Percentiles rank a stretch among this genome's conserved stretches.
Conservation (phyloP, 495 filamentous ascomycete species). For the Mycothermus thermophilus region DNA sequence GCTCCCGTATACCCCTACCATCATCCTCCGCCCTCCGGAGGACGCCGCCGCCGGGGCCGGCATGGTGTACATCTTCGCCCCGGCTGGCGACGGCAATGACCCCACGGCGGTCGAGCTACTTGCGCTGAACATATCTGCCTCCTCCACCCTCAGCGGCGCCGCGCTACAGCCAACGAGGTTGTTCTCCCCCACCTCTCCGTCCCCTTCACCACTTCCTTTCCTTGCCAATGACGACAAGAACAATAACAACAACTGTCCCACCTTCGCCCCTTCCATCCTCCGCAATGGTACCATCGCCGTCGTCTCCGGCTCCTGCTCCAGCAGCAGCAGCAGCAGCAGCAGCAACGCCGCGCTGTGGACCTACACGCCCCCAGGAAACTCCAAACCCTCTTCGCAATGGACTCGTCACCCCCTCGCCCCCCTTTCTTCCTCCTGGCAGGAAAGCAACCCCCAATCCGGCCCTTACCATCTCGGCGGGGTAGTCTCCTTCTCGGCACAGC, state of each 20-base stretch:
- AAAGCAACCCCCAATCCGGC: slow-evolving; percentile 21
- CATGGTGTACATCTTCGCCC: slow-evolving; percentile 47
- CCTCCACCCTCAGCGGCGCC: slow-evolving; percentile 36
- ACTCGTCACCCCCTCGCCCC: slow-evolving; percentile 13
- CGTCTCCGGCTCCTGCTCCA: slow-evolving; percentile 55
- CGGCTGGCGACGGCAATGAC: slow-evolving; percentile 20
- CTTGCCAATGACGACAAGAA: slow-evolving; percentile 16
- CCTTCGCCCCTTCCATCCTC: slow-evolving; percentile 52
- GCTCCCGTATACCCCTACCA: slow-evolving; percentile 65
- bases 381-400: slow-evolving; percentile 14
- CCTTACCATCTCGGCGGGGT: slow-evolving; percentile 54
- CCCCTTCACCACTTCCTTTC: too few relatives aligned
- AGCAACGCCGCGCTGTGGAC: too few relatives aligned
- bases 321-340: too few relatives aligned
- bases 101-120: slow-evolving; percentile 35
- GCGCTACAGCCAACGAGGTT: slow-evolving; percentile 43
- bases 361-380: too few relatives aligned
- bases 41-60: slow-evolving; percentile 16
- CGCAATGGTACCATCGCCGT: slow-evolving; percentile 52
- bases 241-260: slow-evolving; percentile 13
- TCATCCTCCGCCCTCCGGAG: slow-evolving; percentile 37
- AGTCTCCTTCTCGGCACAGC: slow-evolving; percentile 50
- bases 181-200: too few relatives aligned
- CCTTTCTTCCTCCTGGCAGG: slow-evolving; percentile 1
- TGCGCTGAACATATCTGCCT: slow-evolving; percentile 52